Evolutionary conservation across 768 basidiomycete genomes (phyloP).

Genomic region (Rhodosporidiobolus odoratus): DNA sequence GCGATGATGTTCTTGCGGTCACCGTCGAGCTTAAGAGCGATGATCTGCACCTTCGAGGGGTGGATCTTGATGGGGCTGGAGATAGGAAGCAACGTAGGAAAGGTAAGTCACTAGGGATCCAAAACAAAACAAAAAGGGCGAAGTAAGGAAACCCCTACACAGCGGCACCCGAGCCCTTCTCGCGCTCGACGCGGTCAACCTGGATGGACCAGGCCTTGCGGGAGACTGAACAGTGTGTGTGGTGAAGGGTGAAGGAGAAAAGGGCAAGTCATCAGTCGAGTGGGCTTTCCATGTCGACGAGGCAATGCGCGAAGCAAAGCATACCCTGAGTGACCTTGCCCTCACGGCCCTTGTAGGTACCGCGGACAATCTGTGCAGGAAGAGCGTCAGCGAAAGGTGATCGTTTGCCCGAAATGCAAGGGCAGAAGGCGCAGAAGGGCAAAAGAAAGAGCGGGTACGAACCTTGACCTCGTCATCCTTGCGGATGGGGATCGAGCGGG

Average conservation of each 20-base stretch:
- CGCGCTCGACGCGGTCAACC: conserved; percentile 93
- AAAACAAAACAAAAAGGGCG: neutral
- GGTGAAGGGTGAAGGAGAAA: neutral
- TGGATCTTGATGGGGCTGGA: conserved; percentile 75
- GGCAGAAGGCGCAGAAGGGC: neutral
- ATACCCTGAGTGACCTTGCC: conserved; percentile 72
- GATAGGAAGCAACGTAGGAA: neutral
- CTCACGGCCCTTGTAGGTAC: conserved; percentile 98
- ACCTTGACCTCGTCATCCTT: conserved; percentile 87
- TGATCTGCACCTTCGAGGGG: conserved; percentile 94
- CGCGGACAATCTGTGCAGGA: conserved; percentile 69
- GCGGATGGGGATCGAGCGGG: conserved; percentile 86
- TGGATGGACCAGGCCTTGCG: conserved; percentile 85
- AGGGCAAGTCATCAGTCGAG: neutral
- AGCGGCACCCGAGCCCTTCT: conserved; percentile 94
- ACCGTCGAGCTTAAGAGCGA: conserved; percentile 74
- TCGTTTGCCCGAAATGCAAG: too few relatives aligned
- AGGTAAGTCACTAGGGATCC: neutral
- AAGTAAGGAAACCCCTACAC: conserved; percentile 47
- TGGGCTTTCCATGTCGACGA: neutral
- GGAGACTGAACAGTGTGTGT: conserved; percentile 21
- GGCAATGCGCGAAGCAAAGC: neutral
- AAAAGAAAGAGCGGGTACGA: neutral
- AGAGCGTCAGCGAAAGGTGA: neutral
- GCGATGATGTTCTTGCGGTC: conserved; percentile 48